Conservation (phyloP, 2,329 filamentous ascomycete genomes). For the Capronia epimyces region DNA sequence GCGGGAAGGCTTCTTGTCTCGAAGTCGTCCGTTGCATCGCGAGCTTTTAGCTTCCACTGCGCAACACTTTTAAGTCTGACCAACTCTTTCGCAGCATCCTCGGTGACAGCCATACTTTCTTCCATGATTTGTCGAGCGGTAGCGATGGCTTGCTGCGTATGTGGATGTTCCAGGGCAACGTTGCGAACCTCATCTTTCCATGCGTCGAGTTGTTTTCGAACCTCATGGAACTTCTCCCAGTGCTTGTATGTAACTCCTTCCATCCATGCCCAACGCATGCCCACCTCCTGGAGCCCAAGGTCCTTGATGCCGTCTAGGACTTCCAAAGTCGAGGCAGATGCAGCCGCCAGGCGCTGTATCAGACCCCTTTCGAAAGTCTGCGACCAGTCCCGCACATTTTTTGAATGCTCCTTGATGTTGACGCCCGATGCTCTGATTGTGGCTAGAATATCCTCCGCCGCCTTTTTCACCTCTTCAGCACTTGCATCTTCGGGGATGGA, state of each 20-base stretch:
- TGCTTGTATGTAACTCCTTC: constrained; percentile 95
- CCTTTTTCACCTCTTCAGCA: constrained; percentile 47
- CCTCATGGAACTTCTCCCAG: constrained; percentile 88
- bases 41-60: constrained; percentile 71
- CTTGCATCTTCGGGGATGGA: constrained; percentile 55
- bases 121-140: constrained; percentile 67
- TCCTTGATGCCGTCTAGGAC: constrained; percentile 78
- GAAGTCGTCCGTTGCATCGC: constrained; percentile 74
- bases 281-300: constrained; percentile 81
- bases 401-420: constrained; percentile 69
- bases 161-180: constrained; percentile 67
- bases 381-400: constrained; percentile 71
- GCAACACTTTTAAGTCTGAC: constrained; percentile 75
- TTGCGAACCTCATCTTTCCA: constrained; percentile 79
- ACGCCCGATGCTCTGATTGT: constrained; percentile 64
- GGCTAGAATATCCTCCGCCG: constrained; percentile 48
- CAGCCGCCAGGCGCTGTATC: constrained; percentile 61
- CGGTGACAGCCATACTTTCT: constrained; percentile 72
- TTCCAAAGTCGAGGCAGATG: constrained; percentile 72
- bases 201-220: constrained; percentile 74
- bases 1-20: constrained; percentile 60
- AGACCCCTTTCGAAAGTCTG: constrained; percentile 66
- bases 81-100: constrained; percentile 73
- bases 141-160: constrained; percentile 62
- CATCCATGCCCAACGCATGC: constrained; percentile 91